Evolutionary conservation across 768 basidiomycete genomes (phyloP).

Genomic region (Collybia nuda): DNA sequence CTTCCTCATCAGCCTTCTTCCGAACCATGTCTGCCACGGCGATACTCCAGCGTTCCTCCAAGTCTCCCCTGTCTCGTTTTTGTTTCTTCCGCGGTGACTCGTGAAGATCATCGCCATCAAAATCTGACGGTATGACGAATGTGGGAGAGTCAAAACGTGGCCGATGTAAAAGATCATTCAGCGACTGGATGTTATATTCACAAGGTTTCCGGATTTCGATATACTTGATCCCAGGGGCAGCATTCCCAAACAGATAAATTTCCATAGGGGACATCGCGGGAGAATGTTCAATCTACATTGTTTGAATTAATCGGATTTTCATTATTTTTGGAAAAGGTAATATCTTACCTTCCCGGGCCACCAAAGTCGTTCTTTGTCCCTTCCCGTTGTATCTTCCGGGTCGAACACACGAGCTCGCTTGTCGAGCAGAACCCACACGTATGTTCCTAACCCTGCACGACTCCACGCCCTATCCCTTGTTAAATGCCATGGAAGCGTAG

Average conservation of each 20-base stretch:
- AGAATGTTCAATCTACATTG: conserved; percentile 17
- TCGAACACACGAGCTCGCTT: conserved; percentile 32
- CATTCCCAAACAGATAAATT: conserved; percentile 25
- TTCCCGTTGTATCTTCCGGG: conserved; percentile 19
- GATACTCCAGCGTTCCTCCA: conserved; percentile 42
- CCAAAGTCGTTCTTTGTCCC: conserved; percentile 45
- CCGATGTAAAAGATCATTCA: conserved; percentile 23
- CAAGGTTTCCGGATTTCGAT: conserved; percentile 35
- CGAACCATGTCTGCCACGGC: conserved; percentile 48
- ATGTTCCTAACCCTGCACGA: conserved; percentile 28
- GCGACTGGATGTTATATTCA: conserved; percentile 38
- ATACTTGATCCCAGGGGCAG: conserved; percentile 21
- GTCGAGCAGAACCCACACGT: conserved; percentile 57
- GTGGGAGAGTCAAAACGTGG: conserved; percentile 44
- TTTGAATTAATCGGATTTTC: conserved; percentile 1
- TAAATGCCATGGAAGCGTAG: conserved; percentile 3
- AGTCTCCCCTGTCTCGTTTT: conserved; percentile 30
- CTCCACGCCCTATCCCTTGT: conserved; percentile 16
- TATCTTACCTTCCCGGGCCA: conserved; percentile 72
- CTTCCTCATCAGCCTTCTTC: conserved; percentile 31
- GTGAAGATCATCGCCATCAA: conserved; percentile 3
- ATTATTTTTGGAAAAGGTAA: conserved; percentile 6
- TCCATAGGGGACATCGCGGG: conserved; percentile 16
- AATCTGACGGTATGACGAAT: conserved; percentile 21
- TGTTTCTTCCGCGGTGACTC: conserved; percentile 47